Conservation (phyloP, 1,284 basidiomycete genomes). For the Meira nashicola region DNA sequence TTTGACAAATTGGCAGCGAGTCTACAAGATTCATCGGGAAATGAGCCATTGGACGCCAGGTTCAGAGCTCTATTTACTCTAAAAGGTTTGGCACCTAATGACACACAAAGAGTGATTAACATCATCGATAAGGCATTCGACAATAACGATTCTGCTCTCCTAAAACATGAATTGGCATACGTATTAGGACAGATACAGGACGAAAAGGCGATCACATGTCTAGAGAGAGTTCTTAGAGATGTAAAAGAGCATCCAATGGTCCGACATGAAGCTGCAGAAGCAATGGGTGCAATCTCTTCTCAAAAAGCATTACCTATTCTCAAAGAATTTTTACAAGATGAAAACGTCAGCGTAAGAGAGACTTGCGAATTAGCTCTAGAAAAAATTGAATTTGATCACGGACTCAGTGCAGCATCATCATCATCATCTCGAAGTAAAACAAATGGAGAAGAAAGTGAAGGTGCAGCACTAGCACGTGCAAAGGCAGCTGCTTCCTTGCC, state of each 20-base stretch:
- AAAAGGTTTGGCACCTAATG: slow-evolving; percentile 64
- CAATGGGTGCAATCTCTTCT: slow-evolving; percentile 87
- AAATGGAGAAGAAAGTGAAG: slow-evolving; percentile 17
- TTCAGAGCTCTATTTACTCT: slow-evolving; percentile 91
- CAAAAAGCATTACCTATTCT: slow-evolving; percentile 67
- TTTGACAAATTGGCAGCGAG: background rate
- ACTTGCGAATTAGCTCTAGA: slow-evolving; percentile 95
- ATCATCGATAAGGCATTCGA: slow-evolving; percentile 81
- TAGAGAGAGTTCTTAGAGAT: slow-evolving; percentile 72
- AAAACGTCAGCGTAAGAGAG: slow-evolving; percentile 78
- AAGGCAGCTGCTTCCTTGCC: background rate
- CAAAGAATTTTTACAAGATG: slow-evolving; percentile 66
- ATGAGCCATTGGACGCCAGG: slow-evolving; percentile 75
- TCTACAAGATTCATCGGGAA: slow-evolving; percentile 57
- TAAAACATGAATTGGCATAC: slow-evolving; percentile 97
- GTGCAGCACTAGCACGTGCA: slow-evolving; percentile 1
- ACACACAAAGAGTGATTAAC: slow-evolving; percentile 60
- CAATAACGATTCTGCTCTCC: slow-evolving; percentile 75
- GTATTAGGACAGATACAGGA: slow-evolving; percentile 88
- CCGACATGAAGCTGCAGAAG: slow-evolving; percentile 96
- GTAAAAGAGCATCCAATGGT: slow-evolving; percentile 87
- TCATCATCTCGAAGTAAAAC: slow-evolving; percentile 10
- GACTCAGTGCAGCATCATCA: slow-evolving; percentile 24
- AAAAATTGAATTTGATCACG: slow-evolving; percentile 87
- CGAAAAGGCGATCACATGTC: slow-evolving; percentile 68